phyloP scores from a whole-genome alignment of 495 filamentous ascomycete genomes.

The Daldinia bambusicola region DNA sequence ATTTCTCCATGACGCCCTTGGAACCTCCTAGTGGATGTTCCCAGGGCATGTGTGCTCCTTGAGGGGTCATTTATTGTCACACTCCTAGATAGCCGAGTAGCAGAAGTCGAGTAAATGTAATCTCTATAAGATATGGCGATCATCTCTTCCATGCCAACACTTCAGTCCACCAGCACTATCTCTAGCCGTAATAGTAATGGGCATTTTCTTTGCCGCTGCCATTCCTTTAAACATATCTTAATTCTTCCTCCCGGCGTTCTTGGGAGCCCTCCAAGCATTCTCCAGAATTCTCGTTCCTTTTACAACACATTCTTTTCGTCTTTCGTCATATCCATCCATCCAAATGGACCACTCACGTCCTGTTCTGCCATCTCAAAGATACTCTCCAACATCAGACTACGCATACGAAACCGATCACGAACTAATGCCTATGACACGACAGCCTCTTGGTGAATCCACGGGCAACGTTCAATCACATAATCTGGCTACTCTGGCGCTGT shows the following conservation, averaged over 20 bases:
- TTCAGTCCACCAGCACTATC: constrained; percentile 31
- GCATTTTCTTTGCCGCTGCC: constrained; percentile 49
- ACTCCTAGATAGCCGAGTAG: constrained; percentile 34
- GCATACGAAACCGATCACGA: constrained; percentile 48
- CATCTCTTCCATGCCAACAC: constrained; percentile 48
- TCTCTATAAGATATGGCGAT: constrained; percentile 49
- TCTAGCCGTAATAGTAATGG: constrained; percentile 45
- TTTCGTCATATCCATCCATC: constrained; percentile 32
- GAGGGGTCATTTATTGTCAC: constrained; percentile 31
- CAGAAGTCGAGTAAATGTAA: constrained; percentile 20
- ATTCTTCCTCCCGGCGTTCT: constrained; percentile 51
- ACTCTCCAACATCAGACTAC: constrained; percentile 47
- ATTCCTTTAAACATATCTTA: constrained; percentile 52
- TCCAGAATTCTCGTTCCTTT: constrained; percentile 46
- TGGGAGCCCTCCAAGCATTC: constrained; percentile 45
- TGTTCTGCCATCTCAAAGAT: constrained; percentile 49
- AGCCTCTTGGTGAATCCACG: constrained; percentile 60
- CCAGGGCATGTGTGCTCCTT: constrained; percentile 34
- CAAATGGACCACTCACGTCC: constrained; percentile 49
- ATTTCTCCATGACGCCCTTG: constrained; percentile 47
- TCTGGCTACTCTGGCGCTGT: constrained; percentile 50
- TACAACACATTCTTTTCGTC: constrained; percentile 49
- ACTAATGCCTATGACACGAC: constrained; percentile 47
- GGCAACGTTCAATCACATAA: constrained; percentile 60
- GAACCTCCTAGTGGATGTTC: constrained; percentile 38